Percentiles rank a stretch among this genome's conserved stretches.
phyloP scores from a whole-genome alignment of 2,329 filamentous ascomycete species.

The Cladophialophora carrionii region DNA sequence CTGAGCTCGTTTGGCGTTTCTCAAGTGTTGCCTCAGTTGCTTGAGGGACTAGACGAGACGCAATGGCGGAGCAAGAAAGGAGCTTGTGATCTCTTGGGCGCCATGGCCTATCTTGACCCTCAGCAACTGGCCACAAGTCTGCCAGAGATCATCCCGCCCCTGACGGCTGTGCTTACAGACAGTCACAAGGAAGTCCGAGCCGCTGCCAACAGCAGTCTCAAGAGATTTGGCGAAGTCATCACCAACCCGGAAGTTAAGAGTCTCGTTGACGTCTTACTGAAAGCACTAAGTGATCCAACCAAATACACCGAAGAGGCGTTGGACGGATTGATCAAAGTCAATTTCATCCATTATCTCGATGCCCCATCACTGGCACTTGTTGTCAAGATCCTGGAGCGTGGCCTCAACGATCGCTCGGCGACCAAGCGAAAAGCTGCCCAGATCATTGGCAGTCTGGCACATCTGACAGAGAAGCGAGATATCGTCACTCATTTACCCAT shows the following conservation, averaged over 20 bases:
- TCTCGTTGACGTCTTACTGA: constrained; percentile 86
- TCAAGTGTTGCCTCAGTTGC: constrained; percentile 84
- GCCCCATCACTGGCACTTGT: constrained; percentile 93
- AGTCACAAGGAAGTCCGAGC: constrained; percentile 95
- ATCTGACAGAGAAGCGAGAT: constrained; percentile 95
- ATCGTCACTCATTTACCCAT: constrained; percentile 88
- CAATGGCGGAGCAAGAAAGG: constrained; percentile 99
- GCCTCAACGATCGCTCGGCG: constrained; percentile 83
- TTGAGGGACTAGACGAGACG: constrained; percentile 88
- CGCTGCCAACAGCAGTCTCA: constrained; percentile 91
- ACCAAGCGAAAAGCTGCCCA: constrained; percentile 97
- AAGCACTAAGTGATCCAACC: constrained; percentile 94
- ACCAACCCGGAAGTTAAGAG: constrained; percentile 96
- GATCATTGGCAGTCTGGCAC: constrained; percentile 95
- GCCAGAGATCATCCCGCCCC: constrained; percentile 93
- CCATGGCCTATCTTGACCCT: constrained; percentile 97
- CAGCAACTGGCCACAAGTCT: constrained; percentile 90
- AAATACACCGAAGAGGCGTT: constrained; percentile 95
- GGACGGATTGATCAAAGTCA: constrained; percentile 94
- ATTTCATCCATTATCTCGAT: constrained; percentile 97
- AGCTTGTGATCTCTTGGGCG: constrained; percentile 91
- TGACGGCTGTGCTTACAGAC: constrained; percentile 92
- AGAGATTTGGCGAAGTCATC: constrained; percentile 98
- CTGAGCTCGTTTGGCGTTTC: constrained; percentile 96
- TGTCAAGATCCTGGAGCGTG: constrained; percentile 91